phyloP scores from a whole-genome alignment of 345 rosid genomes.

The Excoecaria cochinchinensis region DNA sequence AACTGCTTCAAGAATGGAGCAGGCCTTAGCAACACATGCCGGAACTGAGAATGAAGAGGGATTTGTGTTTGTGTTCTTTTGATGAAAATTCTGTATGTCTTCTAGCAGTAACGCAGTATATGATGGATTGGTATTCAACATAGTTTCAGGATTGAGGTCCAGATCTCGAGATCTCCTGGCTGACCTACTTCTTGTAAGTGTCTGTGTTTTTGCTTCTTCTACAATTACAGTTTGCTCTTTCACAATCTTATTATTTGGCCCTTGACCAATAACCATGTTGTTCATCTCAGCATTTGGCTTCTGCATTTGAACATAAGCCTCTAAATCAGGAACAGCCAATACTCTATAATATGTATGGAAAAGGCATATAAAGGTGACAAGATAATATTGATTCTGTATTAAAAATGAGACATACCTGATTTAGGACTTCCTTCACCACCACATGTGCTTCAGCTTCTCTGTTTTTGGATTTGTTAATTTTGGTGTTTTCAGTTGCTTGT shows the following conservation, averaged over 20 bases:
- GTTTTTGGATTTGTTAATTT: slow-evolving; percentile 26
- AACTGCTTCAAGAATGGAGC: slow-evolving; percentile 77
- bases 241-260: slow-evolving; percentile 20
- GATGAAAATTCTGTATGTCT: slow-evolving; percentile 93
- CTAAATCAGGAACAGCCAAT: no score
- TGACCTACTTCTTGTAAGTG: slow-evolving; percentile 64
- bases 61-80: slow-evolving; percentile 40
- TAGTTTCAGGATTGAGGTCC: slow-evolving; percentile 58
- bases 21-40: slow-evolving; percentile 67
- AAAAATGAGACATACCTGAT: slow-evolving; percentile 33
- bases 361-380: no score
- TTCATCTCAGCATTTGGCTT: slow-evolving; percentile 36
- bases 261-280: slow-evolving; percentile 30
- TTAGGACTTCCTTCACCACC: slow-evolving; percentile 27
- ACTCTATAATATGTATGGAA: no score
- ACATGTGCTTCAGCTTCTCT: slow-evolving; percentile 30
- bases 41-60: slow-evolving; percentile 46
- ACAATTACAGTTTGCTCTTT: slow-evolving; percentile 34
- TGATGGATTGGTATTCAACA: slow-evolving; percentile 47
- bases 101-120: slow-evolving; percentile 72
- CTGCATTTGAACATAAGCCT: slow-evolving; percentile 12
- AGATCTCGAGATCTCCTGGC: slow-evolving; percentile 69
- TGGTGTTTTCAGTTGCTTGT: slow-evolving; percentile 35
- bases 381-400: neutral
- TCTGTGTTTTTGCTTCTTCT: slow-evolving; percentile 43